Conservation (phyloP, 116 monocot species). For the Papilionanthe hybrid region DNA sequence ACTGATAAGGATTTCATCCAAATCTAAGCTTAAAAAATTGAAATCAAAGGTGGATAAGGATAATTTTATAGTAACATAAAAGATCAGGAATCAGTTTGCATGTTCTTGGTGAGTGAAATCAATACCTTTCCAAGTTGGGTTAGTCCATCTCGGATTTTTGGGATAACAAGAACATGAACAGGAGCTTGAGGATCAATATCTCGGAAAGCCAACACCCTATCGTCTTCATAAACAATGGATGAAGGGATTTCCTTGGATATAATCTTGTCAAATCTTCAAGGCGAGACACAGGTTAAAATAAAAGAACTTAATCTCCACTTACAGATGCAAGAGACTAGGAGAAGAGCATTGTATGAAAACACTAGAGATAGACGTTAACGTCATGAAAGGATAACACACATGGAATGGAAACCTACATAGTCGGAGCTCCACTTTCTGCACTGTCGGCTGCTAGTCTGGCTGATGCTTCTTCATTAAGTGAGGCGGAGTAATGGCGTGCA, state of each 20-base stretch:
- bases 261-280: conserved; percentile 84
- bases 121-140: conserved; percentile 88
- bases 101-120: background rate
- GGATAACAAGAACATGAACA: conserved; percentile 88
- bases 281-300: background rate
- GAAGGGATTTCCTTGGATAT: conserved; percentile 89
- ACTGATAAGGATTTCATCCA: background rate
- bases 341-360: background rate
- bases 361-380: background rate
- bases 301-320: background rate
- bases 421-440: conserved; percentile 58
- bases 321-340: background rate
- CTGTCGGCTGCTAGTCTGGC: conserved; percentile 52
- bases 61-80: background rate
- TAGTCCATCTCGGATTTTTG: conserved; percentile 73
- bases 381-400: background rate
- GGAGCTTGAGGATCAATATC: conserved; percentile 89
- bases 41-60: background rate
- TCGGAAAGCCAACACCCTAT: conserved; percentile 79
- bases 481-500: conserved; percentile 34
- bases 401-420: conserved; percentile 43
- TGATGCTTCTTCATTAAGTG: conserved; percentile 57
- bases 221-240: conserved; percentile 83
- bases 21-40: background rate
- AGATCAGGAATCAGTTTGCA: conserved; percentile 1